Evolutionary conservation across 495 filamentous ascomycete species (phyloP).

Genomic region (Daldinia childiae): DNA sequence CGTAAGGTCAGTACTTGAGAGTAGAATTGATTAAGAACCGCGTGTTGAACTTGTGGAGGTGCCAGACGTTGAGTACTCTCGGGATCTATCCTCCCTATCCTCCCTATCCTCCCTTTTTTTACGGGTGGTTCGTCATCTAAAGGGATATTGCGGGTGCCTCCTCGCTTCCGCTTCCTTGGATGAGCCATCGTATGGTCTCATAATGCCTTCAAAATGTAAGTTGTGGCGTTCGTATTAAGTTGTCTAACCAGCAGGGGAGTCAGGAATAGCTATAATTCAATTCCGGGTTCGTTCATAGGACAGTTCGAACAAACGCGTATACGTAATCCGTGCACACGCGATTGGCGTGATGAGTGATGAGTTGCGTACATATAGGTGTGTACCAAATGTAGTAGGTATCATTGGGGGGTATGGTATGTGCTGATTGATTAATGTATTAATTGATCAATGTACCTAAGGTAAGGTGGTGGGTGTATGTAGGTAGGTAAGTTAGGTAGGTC

Average conservation of each 20-base stretch:
- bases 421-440: not conserved
- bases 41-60: constrained; percentile 57
- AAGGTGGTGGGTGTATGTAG: no score
- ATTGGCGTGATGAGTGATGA: not conserved
- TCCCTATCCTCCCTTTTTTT: constrained; percentile 43
- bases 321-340: not conserved
- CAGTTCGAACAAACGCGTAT: not conserved
- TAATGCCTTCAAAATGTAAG: constrained; percentile 5
- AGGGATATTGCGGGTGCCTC: constrained; percentile 13
- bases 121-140: constrained; percentile 31
- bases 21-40: constrained; percentile 81
- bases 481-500: not conserved
- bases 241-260: constrained; percentile 5
- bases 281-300: not conserved
- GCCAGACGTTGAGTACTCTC: constrained; percentile 23
- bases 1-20: constrained; percentile 71
- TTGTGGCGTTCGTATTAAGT: constrained; percentile 9
- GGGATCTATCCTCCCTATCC: constrained; percentile 4
- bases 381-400: not conserved
- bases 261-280: constrained; percentile 1
- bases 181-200: constrained; percentile 38
- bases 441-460: not conserved
- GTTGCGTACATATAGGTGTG: not conserved
- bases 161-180: constrained; percentile 46
- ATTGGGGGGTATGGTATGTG: no score